Evolutionary conservation across 768 basidiomycete species (phyloP).

Genomic region (Termitomyces sp.): DNA sequence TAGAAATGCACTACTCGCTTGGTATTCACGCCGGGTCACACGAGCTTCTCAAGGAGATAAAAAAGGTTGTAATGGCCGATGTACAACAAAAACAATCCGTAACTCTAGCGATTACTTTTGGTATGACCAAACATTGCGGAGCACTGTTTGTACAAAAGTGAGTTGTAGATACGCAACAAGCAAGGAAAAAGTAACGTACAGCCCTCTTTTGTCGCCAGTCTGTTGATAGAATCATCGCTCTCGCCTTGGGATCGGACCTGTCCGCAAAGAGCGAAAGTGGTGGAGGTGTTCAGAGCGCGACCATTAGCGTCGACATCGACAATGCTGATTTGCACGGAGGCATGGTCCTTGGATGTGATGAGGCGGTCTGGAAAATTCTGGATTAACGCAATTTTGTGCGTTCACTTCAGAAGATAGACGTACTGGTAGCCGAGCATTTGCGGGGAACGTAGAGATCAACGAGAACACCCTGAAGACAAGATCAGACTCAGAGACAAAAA

Average conservation of each 20-base stretch:
- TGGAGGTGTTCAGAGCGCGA: conserved; percentile 69
- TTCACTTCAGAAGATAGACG: conserved; percentile 26
- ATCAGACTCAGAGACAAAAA: neutral
- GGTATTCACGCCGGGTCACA: neutral
- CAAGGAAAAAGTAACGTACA: conserved; percentile 49
- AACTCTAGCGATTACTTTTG: conserved; percentile 61
- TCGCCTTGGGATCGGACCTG: conserved; percentile 93
- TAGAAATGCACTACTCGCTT: neutral
- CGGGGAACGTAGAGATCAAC: conserved; percentile 99
- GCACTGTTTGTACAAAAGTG: conserved; percentile 47
- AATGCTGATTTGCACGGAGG: conserved; percentile 94
- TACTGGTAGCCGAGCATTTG: conserved; percentile 97
- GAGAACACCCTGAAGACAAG: conserved; percentile 73
- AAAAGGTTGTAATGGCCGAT: conserved; percentile 9
- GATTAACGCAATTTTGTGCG: neutral
- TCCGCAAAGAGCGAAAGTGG: conserved; percentile 93
- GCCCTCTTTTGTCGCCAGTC: conserved; percentile 91
- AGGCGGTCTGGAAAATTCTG: conserved; percentile 66
- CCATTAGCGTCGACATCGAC: conserved; percentile 92
- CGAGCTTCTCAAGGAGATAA: neutral
- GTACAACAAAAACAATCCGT: conserved; percentile 8
- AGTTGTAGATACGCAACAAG: neutral
- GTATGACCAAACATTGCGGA: conserved; percentile 95
- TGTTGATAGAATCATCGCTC: conserved; percentile 94
- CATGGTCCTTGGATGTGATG: conserved; percentile 98